Base-by-base conservation (phyloP, 2,329 filamentous ascomycete genomes). In the Diaporthe vexans region DNA sequence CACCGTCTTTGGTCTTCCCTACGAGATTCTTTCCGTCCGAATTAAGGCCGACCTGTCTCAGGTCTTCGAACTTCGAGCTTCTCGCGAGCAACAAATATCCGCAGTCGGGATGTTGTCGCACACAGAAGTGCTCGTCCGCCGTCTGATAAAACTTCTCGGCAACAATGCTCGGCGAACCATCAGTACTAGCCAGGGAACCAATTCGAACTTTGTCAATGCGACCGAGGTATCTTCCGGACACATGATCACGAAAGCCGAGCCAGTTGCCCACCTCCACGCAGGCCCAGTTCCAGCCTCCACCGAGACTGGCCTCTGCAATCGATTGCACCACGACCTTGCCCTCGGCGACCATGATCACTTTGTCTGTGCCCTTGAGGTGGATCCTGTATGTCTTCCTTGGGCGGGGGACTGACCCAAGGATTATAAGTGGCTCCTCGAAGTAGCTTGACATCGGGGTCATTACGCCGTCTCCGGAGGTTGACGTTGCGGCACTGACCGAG, bases 231-330 rank as follows among this genome's bases (percentile, higher is more conserved):
- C 2, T 51, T 6, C 57, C 73, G 1, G 73, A 72, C 17, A 74
- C 58, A 10, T 26, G n/a, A 8, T 51, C 65, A 9, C 73, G 73
- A 35, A 74, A 74, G 3, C 73, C 58, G 21, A 67, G 26, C 57
- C 67, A 74, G 33, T 54, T 70, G 19, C 37, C 9, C 17, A 10
- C 26, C 13, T 72, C 58, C n/a, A n/a, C 73, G 51, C 73, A 74
- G 8, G 9, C 29, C 73, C 73, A 74, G 58, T 51, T 13, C 48
- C 67, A 72, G 26, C 67, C 57, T 26, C 33, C 67, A 8, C 8
- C 57, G 9, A 40, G 24, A 17, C 24, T 21, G 7, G 35, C 17
- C 13, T 35, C n/a, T 5, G 3, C n/a, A 3, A 19, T 29, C 21
- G 43, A 6, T 54, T 51, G 52, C 4, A 71, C 3, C 21, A 19